phyloP scores from a whole-genome alignment of 257 asterid species.

The Paulownia fortunei region DNA sequence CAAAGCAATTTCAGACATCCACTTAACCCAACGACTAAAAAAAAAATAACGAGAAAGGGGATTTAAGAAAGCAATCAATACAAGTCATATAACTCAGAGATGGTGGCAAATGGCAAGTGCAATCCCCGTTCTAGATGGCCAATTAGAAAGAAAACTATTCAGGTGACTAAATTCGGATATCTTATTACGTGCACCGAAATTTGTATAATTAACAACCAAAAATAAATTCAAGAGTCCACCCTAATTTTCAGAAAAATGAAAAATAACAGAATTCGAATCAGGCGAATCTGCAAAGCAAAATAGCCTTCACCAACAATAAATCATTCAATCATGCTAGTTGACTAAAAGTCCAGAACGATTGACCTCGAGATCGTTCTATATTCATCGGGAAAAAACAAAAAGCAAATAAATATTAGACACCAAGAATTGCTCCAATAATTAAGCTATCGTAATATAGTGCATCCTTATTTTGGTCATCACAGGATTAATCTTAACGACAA shows the following conservation, averaged over 20 bases:
- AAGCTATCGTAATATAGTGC: constrained; percentile 11
- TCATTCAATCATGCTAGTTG: constrained; percentile 15
- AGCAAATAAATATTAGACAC: neutral
- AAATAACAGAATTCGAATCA: constrained; percentile 14
- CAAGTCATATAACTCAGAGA: neutral
- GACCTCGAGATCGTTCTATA: constrained; percentile 4
- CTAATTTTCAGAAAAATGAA: too few relatives aligned
- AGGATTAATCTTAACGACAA: constrained; percentile 9
- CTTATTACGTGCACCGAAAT: neutral
- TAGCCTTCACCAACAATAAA: neutral
- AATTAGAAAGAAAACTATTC: neutral
- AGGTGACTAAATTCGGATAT: neutral
- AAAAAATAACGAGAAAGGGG: too few relatives aligned
- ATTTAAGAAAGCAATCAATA: neutral
- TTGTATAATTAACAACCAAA: neutral
- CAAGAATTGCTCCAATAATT: constrained; percentile 5
- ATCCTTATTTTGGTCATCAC: neutral
- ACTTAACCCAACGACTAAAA: too few relatives aligned
- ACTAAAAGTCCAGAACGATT: constrained; percentile 23
- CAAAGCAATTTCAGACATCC: too few relatives aligned
- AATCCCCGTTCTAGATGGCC: too few relatives aligned
- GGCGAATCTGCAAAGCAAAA: neutral
- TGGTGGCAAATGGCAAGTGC: too few relatives aligned
- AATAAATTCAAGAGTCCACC: too few relatives aligned
- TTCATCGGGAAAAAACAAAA: constrained; percentile 25